Evolutionary conservation across 768 basidiomycete genomes (phyloP).

Genomic region (Suillus hirtellus): DNA sequence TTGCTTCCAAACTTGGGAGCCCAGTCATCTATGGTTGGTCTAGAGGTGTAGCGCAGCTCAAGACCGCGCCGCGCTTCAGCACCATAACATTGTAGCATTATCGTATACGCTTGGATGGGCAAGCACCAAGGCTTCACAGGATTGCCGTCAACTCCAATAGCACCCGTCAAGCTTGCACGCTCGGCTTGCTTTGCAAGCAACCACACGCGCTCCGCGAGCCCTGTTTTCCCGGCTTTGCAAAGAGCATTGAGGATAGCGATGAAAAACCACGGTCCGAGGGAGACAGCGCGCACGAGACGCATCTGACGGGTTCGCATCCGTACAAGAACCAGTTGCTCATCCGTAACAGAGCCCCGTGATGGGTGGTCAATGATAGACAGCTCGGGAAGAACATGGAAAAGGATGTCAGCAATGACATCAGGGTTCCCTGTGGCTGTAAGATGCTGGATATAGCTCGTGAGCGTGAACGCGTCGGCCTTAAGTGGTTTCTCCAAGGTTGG

Average conservation of each 20-base stretch:
- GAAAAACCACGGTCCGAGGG: slow-evolving; percentile 62
- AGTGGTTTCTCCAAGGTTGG: slow-evolving; percentile 12
- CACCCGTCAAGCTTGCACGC: slow-evolving; percentile 39
- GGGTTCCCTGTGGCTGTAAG: slow-evolving; percentile 52
- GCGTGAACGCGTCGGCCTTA: slow-evolving; percentile 44
- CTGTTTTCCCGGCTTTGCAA: slow-evolving; percentile 51
- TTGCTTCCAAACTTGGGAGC: slow-evolving; percentile 20
- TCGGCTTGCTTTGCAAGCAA: slow-evolving; percentile 60
- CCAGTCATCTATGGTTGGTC: slow-evolving; percentile 17
- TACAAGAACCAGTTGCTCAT: slow-evolving; percentile 27
- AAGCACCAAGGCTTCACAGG: slow-evolving; percentile 58
- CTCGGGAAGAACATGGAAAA: slow-evolving; percentile 62
- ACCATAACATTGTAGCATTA: slow-evolving; percentile 66
- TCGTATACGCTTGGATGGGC: slow-evolving; percentile 66
- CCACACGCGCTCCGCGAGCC: slow-evolving; percentile 66
- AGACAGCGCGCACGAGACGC: slow-evolving; percentile 42
- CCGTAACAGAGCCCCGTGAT: slow-evolving; percentile 32
- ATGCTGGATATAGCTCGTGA: slow-evolving; percentile 53
- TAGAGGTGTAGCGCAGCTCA: slow-evolving; percentile 15
- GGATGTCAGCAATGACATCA: slow-evolving; percentile 41
- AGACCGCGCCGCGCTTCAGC: slow-evolving; percentile 39
- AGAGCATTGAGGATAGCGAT: slow-evolving; percentile 61
- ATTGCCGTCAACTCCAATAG: slow-evolving; percentile 22
- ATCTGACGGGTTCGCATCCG: slow-evolving; percentile 28
- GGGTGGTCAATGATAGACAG: slow-evolving; percentile 42